Evolutionary conservation across 192 early-diverging fungal genomes (phyloP).

Genomic region (Podila epigama): DNA sequence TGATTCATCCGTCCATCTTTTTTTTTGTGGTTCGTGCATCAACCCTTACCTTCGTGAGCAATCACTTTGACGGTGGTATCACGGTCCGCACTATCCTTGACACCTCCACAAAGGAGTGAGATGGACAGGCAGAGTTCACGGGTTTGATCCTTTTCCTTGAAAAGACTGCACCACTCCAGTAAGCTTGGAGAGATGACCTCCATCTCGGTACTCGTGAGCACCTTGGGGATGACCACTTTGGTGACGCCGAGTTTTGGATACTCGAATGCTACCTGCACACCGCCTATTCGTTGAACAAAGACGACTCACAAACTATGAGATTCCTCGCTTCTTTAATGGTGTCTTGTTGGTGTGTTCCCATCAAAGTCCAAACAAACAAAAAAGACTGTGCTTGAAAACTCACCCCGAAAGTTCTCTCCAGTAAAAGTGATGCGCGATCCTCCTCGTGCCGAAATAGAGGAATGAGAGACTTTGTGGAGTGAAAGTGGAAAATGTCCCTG

Average conservation of each 20-base stretch:
- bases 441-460: constrained; percentile 14
- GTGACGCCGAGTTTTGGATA: constrained; percentile 10
- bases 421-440: constrained; percentile 11
- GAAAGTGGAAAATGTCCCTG: constrained; percentile 34
- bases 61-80: constrained; percentile 17
- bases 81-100: constrained; percentile 6
- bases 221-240: constrained; percentile 17
- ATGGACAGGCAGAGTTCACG: constrained; percentile 16
- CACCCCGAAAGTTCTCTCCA: constrained; percentile 40
- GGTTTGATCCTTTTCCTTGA: background rate
- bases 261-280: constrained; percentile 27
- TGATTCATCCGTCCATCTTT: too few species aligned
- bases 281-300: constrained; percentile 2
- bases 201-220: constrained; percentile 33
- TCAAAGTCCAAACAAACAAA: too few species aligned
- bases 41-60: constrained; percentile 25
- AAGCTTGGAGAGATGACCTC: constrained; percentile 18
- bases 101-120: constrained; percentile 20
- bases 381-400: background rate
- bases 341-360: too few species aligned
- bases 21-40: too few species aligned
- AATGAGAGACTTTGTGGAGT: constrained; percentile 7
- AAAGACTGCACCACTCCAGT: constrained; percentile 27
- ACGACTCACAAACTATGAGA: background rate
- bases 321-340: background rate